These are phyloP conservation scores for Fagopyrum homotropicum DNA, from an alignment of 148 eudicot genomes.

Conservation along the genomic window DNA sequence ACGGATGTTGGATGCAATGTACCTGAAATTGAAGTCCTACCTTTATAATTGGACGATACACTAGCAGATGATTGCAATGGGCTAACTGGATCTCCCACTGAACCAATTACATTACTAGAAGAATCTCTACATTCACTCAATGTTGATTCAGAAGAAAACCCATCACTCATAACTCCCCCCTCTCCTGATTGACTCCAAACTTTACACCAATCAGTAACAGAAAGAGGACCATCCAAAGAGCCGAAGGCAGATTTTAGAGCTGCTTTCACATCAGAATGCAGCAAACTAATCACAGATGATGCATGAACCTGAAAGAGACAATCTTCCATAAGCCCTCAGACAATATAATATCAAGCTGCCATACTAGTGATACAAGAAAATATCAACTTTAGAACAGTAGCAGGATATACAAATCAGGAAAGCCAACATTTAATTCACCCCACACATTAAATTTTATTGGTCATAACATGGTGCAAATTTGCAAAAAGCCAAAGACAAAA, in stretches of 20 bases:
- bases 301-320: conserved; percentile 71
- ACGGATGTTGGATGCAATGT: background rate
- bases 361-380: conserved; percentile 1
- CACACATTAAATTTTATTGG: conserved; percentile 5
- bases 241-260: conserved; percentile 86
- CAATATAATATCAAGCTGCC: background rate
- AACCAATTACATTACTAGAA: conserved; percentile 38
- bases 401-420: background rate
- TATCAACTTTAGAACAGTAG: background rate
- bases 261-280: conserved; percentile 74
- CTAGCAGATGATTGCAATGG: conserved; percentile 60
- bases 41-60: conserved; percentile 55
- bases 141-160: conserved; percentile 68
- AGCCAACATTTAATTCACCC: background rate
- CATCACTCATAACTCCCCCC: conserved; percentile 51
- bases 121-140: conserved; percentile 76
- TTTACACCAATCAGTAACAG: conserved; percentile 87
- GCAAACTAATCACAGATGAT: conserved; percentile 71
- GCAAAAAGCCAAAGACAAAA: background rate
- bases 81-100: conserved; percentile 66
- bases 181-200: conserved; percentile 66
- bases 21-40: conserved; percentile 24
- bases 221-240: conserved; percentile 78
- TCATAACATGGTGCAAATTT: background rate
- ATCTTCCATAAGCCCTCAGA: conserved; percentile 6